Percentiles rank a stretch among this genome's conserved stretches.
These are phyloP conservation scores for Lichtheimia ramosa DNA, from an alignment of 371 early-diverging fungal genomes.

Conservation along the genomic window DNA sequence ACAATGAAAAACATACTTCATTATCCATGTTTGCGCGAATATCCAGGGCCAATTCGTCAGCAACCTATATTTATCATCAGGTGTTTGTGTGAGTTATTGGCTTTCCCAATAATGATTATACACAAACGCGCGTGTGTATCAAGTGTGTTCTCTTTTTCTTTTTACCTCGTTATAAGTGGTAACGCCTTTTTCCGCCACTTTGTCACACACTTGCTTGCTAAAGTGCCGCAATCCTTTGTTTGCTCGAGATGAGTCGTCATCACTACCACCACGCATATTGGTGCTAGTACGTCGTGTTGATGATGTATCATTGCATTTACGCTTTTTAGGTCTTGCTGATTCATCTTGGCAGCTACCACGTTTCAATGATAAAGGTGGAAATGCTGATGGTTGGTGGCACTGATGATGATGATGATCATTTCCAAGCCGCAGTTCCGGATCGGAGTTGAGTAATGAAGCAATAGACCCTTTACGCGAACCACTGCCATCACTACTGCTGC, in stretches of 20 bases:
- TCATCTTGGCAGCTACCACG: constrained; percentile 11
- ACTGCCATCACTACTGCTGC: background rate
- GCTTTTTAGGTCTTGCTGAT: background rate
- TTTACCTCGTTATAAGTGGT: constrained; percentile 65
- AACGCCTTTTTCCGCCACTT: constrained; percentile 53
- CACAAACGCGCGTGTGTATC: background rate
- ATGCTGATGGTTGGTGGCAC: background rate
- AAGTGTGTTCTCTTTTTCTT: background rate
- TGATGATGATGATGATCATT: constrained; percentile 4
- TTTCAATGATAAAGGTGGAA: background rate
- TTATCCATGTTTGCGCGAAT: constrained; percentile 10
- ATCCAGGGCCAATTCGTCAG: constrained; percentile 31
- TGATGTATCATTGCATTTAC: no score
- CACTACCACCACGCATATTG: background rate
- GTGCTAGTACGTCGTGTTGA: no score
- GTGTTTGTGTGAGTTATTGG: background rate
- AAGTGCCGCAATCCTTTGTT: constrained; percentile 54
- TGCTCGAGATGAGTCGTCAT: constrained; percentile 5
- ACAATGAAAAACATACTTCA: constrained; percentile 8
- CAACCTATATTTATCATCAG: constrained; percentile 16
- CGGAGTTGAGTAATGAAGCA: constrained; percentile 43
- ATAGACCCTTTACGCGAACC: constrained; percentile 33
- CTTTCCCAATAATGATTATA: background rate
- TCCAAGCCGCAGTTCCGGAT: constrained; percentile 18
- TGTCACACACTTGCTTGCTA: constrained; percentile 58